Conservation (phyloP, 2,329 filamentous ascomycete species). For the Furcasterigmium furcatum region DNA sequence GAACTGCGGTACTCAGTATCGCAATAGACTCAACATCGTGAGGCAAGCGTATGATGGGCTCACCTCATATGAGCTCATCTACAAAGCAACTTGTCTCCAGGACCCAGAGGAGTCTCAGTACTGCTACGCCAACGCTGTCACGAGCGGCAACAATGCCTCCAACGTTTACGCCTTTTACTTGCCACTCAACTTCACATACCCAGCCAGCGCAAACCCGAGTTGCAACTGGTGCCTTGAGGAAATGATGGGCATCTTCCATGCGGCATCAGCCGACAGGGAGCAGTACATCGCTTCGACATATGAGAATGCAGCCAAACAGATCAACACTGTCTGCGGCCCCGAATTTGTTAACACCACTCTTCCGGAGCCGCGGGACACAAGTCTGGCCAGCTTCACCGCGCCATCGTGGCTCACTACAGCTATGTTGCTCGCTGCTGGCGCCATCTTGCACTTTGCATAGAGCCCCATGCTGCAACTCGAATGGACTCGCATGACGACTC, state of each 20-base stretch:
- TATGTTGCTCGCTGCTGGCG: conserved; percentile 2
- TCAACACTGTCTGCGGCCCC: conserved; percentile 64
- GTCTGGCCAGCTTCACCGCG: conserved; percentile 11
- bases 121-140: conserved; percentile 80
- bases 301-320: conserved; percentile 62
- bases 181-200: conserved; percentile 71
- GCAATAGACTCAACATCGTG: conserved; percentile 65
- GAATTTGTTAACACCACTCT: conserved; percentile 56
- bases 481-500: background rate
- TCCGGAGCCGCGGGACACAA: conserved; percentile 27
- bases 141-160: conserved; percentile 66
- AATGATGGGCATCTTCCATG: conserved; percentile 79
- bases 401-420: conserved; percentile 7
- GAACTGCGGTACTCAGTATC: conserved; percentile 72
- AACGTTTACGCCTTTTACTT: conserved; percentile 84
- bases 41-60: conserved; percentile 73
- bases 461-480: too few species aligned
- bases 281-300: conserved; percentile 71
- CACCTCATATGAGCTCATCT: conserved; percentile 72
- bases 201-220: conserved; percentile 62
- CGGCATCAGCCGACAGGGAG: conserved; percentile 61
- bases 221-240: conserved; percentile 75
- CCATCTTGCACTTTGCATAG: conserved; percentile 3
- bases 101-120: conserved; percentile 65
- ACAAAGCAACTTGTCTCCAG: conserved; percentile 76